phyloP scores from a whole-genome alignment of 805 yeast species.

The Hanseniaspora singularis region DNA sequence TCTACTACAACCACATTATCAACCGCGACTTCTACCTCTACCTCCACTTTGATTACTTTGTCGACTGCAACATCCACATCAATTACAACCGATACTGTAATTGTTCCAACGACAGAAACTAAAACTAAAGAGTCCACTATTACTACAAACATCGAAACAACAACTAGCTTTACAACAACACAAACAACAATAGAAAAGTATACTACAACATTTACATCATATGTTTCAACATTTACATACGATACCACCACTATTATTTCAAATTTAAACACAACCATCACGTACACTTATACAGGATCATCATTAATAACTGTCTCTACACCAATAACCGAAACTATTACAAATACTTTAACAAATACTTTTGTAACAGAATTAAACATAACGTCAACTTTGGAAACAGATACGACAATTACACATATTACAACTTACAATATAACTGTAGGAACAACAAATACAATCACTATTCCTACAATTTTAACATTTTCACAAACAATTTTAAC shows the following conservation, averaged over 20 bases:
- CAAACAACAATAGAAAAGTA: too few relatives aligned
- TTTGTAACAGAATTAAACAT: too few relatives aligned
- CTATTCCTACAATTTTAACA: too few relatives aligned
- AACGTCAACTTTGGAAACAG: too few relatives aligned
- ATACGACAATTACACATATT: too few relatives aligned
- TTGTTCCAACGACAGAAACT: constrained; percentile 5
- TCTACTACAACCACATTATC: constrained; percentile 6
- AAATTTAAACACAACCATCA: neutral
- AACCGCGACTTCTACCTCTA: constrained; percentile 4
- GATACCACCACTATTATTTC: neutral
- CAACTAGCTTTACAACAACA: neutral
- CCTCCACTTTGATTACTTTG: neutral
- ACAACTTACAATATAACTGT: too few relatives aligned
- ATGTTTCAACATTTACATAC: too few relatives aligned
- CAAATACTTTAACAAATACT: constrained; percentile 10
- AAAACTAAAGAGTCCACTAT: neutral
- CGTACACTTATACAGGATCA: neutral
- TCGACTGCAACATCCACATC: constrained; percentile 8
- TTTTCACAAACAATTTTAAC: too few relatives aligned
- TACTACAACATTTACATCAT: too few relatives aligned
- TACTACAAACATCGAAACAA: neutral
- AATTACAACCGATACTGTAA: neutral
- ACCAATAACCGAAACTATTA: constrained; percentile 1
- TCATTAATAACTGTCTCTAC: constrained; percentile 1
- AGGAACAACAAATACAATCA: too few relatives aligned